Conservation (phyloP, 148 eudicot species). For the Agrostemma githago region DNA sequence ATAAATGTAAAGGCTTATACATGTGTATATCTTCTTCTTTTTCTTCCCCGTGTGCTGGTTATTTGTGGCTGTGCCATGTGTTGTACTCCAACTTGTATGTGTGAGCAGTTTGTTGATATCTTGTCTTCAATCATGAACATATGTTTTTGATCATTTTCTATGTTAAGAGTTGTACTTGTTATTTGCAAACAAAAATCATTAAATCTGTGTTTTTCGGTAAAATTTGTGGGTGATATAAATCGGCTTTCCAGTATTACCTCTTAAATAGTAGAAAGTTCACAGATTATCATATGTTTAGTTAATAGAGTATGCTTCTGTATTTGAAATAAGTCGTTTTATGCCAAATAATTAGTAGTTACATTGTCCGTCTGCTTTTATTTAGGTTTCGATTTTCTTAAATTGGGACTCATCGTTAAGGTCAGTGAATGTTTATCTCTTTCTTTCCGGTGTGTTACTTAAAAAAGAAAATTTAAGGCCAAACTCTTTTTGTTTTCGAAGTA, state of each 20-base stretch:
- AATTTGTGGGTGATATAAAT: not conserved
- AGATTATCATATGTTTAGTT: not conserved
- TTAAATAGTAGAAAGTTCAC: not conserved
- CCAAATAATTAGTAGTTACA: constrained; percentile 10
- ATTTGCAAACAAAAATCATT: not conserved
- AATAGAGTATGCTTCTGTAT: constrained; percentile 1
- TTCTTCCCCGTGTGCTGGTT: not conserved
- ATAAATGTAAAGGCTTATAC: not conserved
- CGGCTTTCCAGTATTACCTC: not conserved
- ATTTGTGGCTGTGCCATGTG: not conserved
- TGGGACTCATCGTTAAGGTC: not conserved
- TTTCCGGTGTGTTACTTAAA: not conserved
- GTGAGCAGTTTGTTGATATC: not conserved
- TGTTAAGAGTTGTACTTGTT: not conserved
- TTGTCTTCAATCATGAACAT: not conserved
- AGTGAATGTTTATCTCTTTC: not conserved
- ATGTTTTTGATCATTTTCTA: constrained; percentile 3
- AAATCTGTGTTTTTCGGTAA: not conserved
- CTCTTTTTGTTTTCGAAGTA: not conserved
- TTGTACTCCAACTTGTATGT: not conserved
- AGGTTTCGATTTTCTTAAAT: not conserved
- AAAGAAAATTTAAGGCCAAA: not conserved
- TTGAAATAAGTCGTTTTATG: not conserved
- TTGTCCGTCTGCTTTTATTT: not conserved
- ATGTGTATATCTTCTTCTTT: not conserved